These are phyloP conservation scores for Ceratobasidium sp. DNA, from an alignment of 1,284 basidiomycete species.

Conservation along the genomic window DNA sequence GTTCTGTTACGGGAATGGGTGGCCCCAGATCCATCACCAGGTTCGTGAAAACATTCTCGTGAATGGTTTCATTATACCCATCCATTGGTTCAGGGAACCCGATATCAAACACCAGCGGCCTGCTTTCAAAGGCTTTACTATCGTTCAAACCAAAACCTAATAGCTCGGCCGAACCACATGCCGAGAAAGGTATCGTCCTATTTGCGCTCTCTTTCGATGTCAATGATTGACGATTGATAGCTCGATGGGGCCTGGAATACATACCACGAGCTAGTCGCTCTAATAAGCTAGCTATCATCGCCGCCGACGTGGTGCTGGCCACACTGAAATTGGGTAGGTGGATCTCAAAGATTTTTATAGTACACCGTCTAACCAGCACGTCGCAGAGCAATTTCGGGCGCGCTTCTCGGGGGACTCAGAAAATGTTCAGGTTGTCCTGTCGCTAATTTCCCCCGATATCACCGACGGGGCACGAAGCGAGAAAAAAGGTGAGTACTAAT, in stretches of 20 bases:
- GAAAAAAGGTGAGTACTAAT: too few relatives aligned
- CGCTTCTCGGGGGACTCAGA: too few relatives aligned
- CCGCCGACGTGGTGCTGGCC: neutral
- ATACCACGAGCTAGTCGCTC: neutral
- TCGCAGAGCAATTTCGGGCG: too few relatives aligned
- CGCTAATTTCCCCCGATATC: too few relatives aligned
- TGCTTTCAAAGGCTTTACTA: too few relatives aligned
- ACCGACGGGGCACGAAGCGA: too few relatives aligned
- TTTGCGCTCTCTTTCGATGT: neutral
- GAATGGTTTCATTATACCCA: neutral
- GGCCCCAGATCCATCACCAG: neutral
- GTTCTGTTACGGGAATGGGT: neutral
- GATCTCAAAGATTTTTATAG: too few relatives aligned
- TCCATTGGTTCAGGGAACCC: too few relatives aligned
- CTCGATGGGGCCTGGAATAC: neutral
- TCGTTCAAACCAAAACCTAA: neutral
- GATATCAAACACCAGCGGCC: too few relatives aligned
- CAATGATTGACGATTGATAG: neutral
- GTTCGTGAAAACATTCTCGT: neutral
- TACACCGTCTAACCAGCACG: too few relatives aligned
- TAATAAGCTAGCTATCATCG: neutral
- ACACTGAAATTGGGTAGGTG: neutral
- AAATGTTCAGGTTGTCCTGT: too few relatives aligned
- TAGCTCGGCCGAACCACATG: neutral
- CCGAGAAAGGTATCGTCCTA: too few relatives aligned